Base-by-base conservation (phyloP, 2,329 filamentous ascomycete genomes). In the Lasiodiplodia citricola region DNA sequence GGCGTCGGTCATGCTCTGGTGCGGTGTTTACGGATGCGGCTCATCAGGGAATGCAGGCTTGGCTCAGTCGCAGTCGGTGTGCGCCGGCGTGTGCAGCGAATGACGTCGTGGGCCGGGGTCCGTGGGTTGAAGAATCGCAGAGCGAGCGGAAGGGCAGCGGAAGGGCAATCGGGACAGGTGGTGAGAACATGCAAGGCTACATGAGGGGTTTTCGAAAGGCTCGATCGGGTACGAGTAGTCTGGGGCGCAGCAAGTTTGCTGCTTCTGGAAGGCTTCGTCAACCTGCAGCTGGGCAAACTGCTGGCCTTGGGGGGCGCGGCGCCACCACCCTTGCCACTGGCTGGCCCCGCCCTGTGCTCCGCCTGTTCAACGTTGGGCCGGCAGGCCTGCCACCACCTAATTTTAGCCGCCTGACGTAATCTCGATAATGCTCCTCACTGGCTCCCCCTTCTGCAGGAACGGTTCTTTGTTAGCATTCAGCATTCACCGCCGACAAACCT, bases 1-100 rank as follows among this genome's bases (percentile, higher is more conserved):
- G 66, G 71, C 73, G 63, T 68, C 72, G 44, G 75, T 71, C 77
- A 79, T 79, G 54, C 23, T 67, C 64, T 71, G 57, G 69, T 54
- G 57, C 69, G 68, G 51, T 66, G 60, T 64, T 25, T 14, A 52
- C 47, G 11, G 60, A 44, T 50, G 60, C 60, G 31, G 60, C 28
- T 23, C 60, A 64, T 64, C 51, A 52, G 60, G 60, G 44, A 63
- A 63, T 37, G 54, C 16, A 38, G 16, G 41, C 41, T 31, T 51
- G 37, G 44, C 58, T 51, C 23, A n/a, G 41, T 28, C 25, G 18
- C 44, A 31, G 58, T 63, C 41, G 58, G 58, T 50, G 44, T 47
- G 44, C 5, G 44, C 44, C 18, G 44, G 44, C 10, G 21, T 21
- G 44, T 63, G 58, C 44, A 37, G 58, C 58, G 44, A 28, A 64